Evolutionary conservation across 495 filamentous ascomycete genomes (phyloP).

Genomic region (Penicillium steckii): DNA sequence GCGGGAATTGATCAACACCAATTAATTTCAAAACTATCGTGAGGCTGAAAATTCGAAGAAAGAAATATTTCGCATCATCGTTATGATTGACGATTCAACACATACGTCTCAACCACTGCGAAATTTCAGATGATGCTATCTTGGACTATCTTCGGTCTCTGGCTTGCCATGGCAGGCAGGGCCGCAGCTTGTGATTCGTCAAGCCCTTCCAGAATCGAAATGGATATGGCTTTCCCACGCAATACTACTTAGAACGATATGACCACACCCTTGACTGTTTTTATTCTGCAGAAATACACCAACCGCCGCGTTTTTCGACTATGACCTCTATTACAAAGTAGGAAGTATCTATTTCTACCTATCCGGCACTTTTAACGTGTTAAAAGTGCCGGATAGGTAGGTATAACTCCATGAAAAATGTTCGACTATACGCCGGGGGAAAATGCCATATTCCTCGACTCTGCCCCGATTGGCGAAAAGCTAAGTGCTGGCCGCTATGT

Average conservation of each 20-base stretch:
- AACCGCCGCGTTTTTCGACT: not conserved
- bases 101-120: not conserved
- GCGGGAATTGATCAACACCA: not conserved
- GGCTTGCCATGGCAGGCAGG: not conserved
- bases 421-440: not conserved
- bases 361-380: not conserved
- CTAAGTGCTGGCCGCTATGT: not conserved
- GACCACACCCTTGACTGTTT: not conserved
- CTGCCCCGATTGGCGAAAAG: not conserved
- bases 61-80: not conserved
- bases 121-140: not conserved
- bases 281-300: not conserved
- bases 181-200: not conserved
- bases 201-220: not conserved
- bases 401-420: not conserved
- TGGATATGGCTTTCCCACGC: not conserved
- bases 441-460: not conserved
- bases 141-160: not conserved
- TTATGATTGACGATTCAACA: no score
- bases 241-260: not conserved
- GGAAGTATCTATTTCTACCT: not conserved
- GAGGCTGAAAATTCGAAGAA: not conserved
- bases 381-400: no score
- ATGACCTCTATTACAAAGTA: not conserved
- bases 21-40: not conserved